Evolutionary conservation across 169 alveolate genomes (phyloP).

Genomic region (Plasmodium gonderi): DNA sequence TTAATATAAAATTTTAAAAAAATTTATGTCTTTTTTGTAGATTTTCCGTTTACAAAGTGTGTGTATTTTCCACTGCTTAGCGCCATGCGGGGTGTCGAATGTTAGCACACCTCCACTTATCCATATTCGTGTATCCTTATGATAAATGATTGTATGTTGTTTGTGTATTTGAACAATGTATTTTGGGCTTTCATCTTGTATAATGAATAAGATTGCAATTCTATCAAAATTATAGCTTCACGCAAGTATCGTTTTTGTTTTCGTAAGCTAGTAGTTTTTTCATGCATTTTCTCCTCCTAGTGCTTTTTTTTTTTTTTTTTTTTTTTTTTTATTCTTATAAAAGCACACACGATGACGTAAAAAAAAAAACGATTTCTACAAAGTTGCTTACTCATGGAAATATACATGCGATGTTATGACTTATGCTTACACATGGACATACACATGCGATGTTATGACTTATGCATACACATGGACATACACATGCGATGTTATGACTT

Average conservation of each 20-base stretch:
- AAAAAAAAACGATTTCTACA: neutral
- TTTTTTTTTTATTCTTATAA: neutral
- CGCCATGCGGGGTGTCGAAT: neutral
- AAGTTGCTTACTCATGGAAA: neutral
- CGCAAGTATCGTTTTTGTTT: neutral
- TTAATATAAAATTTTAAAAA: too few species aligned
- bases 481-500: neutral
- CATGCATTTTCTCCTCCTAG: neutral
- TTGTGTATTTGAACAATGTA: neutral
- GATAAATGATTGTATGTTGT: neutral
- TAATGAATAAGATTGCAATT: neutral
- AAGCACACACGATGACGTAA: neutral
- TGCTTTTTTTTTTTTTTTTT: neutral
- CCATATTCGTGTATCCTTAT: neutral
- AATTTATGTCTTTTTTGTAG: neutral
- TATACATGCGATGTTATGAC: too few species aligned
- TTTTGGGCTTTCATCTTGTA: neutral
- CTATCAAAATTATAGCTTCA: neutral
- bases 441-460: too few species aligned
- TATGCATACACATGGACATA: too few species aligned
- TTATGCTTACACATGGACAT: too few species aligned
- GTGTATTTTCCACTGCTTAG: neutral
- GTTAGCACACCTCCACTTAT: neutral
- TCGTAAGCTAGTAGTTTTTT: neutral
- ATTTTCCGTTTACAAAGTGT: neutral